Conservation (phyloP, 305 asterid species). For the Plantago coronopus region DNA sequence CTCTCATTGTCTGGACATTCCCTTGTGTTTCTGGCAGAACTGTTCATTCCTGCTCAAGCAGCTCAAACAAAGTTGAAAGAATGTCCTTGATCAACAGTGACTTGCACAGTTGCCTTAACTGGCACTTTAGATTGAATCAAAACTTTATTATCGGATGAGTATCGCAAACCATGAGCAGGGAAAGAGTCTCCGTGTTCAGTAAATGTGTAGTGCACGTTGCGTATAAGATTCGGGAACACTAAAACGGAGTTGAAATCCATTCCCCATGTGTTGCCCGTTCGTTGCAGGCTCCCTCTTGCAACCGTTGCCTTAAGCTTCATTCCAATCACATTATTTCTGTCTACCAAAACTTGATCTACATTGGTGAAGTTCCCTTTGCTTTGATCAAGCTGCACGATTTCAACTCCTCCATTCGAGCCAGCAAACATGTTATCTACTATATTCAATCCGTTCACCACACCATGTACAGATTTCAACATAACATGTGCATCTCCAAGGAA, state of each 20-base stretch:
- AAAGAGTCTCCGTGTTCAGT: constrained; percentile 33
- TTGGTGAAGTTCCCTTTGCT: constrained; percentile 32
- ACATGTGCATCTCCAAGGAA: constrained; percentile 76
- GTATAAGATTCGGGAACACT: constrained; percentile 55
- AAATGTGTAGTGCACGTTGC: constrained; percentile 60
- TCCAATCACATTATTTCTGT: constrained; percentile 55
- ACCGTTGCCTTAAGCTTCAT: constrained; percentile 63
- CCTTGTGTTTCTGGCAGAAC: background rate
- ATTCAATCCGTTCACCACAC: constrained; percentile 58
- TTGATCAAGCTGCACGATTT: constrained; percentile 57
- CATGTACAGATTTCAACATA: constrained; percentile 50
- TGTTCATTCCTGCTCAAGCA: background rate
- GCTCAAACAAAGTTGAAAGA: constrained; percentile 8
- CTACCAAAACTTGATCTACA: constrained; percentile 58
- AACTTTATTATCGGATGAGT: constrained; percentile 47
- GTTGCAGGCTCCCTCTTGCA: constrained; percentile 44
- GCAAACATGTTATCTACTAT: constrained; percentile 76
- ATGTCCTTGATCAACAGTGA: constrained; percentile 58
- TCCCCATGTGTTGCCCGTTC: constrained; percentile 57
- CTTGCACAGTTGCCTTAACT: constrained; percentile 48
- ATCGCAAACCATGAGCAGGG: constrained; percentile 57
- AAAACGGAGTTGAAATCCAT: constrained; percentile 59
- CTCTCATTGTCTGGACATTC: background rate
- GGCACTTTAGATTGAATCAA: constrained; percentile 49
- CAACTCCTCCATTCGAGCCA: constrained; percentile 51